A percentile compares a stretch with the other conserved stretches of the same genome.
Evolutionary conservation across 2,329 filamentous ascomycete genomes (phyloP).

Genomic region (Penicillium glabrum): DNA sequence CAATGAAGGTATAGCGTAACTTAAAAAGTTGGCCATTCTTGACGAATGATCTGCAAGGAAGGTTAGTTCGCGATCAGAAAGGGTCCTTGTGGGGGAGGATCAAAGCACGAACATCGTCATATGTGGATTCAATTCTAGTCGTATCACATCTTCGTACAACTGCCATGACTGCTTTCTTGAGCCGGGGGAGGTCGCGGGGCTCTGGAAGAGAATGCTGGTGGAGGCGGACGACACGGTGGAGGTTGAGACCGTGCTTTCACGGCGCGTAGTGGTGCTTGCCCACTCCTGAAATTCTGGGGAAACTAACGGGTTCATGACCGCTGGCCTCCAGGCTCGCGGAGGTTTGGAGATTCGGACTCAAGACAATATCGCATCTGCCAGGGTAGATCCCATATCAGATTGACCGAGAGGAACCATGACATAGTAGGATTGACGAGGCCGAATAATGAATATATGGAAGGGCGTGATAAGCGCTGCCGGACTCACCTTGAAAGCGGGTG

Average conservation of each 20-base stretch:
- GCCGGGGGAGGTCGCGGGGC: conserved; percentile 28
- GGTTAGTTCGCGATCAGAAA: background rate
- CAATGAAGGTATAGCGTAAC: conserved; percentile 39
- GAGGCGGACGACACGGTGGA: conserved; percentile 32
- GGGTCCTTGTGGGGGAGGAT: background rate
- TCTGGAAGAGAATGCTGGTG: conserved; percentile 31
- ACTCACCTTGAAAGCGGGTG: background rate
- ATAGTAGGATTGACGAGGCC: background rate
- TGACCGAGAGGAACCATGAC: conserved; percentile 9
- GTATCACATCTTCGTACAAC: conserved; percentile 31
- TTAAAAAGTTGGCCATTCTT: conserved; percentile 41
- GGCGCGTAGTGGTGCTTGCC: conserved; percentile 27
- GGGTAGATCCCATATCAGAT: conserved; percentile 12
- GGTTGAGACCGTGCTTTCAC: conserved; percentile 29
- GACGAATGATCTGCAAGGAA: conserved; percentile 35
- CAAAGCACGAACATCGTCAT: conserved; percentile 33
- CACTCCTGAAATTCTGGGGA: conserved; percentile 30
- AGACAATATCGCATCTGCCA: conserved; percentile 5
- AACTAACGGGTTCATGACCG: conserved; percentile 20
- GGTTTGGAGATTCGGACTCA: background rate
- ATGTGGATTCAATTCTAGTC: conserved; percentile 29
- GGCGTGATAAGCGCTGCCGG: conserved; percentile 15
- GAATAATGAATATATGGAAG: conserved; percentile 9
- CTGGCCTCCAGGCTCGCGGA: background rate
- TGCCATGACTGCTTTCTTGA: conserved; percentile 33